phyloP scores from a whole-genome alignment of 2,329 filamentous ascomycete genomes.

The Ophiocordyceps camponoti-rufipedis region DNA sequence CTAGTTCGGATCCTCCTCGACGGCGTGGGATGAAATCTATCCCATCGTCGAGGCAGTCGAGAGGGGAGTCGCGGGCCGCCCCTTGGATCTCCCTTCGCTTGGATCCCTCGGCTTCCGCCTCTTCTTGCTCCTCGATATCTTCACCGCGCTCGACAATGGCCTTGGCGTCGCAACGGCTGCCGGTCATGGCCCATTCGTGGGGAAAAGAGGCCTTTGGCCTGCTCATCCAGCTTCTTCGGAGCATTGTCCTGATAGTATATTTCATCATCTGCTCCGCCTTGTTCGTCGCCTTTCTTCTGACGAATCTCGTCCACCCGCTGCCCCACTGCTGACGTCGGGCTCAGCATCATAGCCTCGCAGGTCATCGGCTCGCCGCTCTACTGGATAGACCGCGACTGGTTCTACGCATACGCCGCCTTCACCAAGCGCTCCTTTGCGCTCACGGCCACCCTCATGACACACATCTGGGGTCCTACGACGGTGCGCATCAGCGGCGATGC shows the following conservation, averaged over 20 bases:
- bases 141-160: too few species aligned
- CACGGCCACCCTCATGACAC: slow-evolving; percentile 59
- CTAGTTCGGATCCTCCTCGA: too few species aligned
- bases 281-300: neutral
- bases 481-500: slow-evolving; percentile 72
- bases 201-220: slow-evolving; percentile 34
- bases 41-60: too few species aligned
- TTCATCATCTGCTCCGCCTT: neutral
- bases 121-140: too few species aligned
- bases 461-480: slow-evolving; percentile 73
- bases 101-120: too few species aligned
- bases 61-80: too few species aligned
- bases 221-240: slow-evolving; percentile 31
- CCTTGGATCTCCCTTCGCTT: too few species aligned
- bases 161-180: neutral
- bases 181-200: slow-evolving; percentile 26
- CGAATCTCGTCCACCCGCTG: too few species aligned
- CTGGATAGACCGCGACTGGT: slow-evolving; percentile 55
- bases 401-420: slow-evolving; percentile 72
- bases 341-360: slow-evolving; percentile 51
- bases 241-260: slow-evolving; percentile 31
- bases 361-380: slow-evolving; percentile 62
- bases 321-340: slow-evolving; percentile 2
- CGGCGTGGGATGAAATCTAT: too few species aligned
- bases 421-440: slow-evolving; percentile 75